Base-by-base conservation (phyloP, 768 basidiomycete genomes). In the Inosperma sp. region DNA sequence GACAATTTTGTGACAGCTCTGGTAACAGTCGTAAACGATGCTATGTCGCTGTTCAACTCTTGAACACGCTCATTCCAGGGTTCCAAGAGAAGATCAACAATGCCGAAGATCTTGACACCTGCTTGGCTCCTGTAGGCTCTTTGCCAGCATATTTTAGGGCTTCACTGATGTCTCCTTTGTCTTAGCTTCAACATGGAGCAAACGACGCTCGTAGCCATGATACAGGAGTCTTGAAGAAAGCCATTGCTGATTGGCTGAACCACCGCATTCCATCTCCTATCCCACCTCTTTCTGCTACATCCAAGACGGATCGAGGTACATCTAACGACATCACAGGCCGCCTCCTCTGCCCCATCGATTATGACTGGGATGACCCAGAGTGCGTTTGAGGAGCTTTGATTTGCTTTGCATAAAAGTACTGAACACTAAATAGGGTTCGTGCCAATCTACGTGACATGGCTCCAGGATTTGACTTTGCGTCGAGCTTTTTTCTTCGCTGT, bases 181-280 rank as follows among this genome's bases (percentile, higher is more conserved):
- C 29, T 31, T 23, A 66, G 66, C 46, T 68, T 26, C 52, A 57
- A 13, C 36, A 47, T 23, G 65, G 65, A 9, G 62, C 58, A 12
- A 57, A 59, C 35, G 57, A 56, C 14, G 65, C 62, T 2, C 47
- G 56, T 14, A 53, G 49, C 21, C 61, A 66, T 26, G 59, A 68
- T 35, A 56, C 60, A 2, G 45, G 53, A 10, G 41, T 42, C 1
- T 30, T 62, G 21, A 58, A 57, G 39, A 45, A 36, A 14, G 60
- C 54, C 2, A 44, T 67, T 12, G 54, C 56, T 2, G 54, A 57
- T 10, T 67, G 62, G 62, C 31, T 68, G 16, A 59, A 55, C 27
- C n/a, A 39, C 21, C 31, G 21, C 10, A 49, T 27, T 19, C 48
- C 51, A 16, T 40, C 37, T 49, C 52, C 56, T 26, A 27, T 19